These are phyloP conservation scores for Pseudogymnoascus sp. DNA, from an alignment of 2,329 filamentous ascomycete genomes.

Conservation along the genomic window DNA sequence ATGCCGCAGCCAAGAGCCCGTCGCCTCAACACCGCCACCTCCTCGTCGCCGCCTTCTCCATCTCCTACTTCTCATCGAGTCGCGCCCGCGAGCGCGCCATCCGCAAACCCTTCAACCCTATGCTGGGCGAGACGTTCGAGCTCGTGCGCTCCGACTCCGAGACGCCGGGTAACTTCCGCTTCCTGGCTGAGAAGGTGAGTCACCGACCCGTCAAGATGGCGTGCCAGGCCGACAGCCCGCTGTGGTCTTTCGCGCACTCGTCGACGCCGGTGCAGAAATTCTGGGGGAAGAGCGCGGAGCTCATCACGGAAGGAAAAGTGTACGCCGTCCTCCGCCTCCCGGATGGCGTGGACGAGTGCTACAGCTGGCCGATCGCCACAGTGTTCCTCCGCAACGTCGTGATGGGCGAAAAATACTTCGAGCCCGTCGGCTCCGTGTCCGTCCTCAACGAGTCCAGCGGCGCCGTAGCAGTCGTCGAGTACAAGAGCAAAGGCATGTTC, in stretches of 20 bases:
- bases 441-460: conserved; percentile 77
- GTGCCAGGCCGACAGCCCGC: conserved; percentile 78
- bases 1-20: conserved; percentile 58
- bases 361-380: conserved; percentile 81
- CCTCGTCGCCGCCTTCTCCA: conserved; percentile 80
- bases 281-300: conserved; percentile 94
- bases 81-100: conserved; percentile 85
- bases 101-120: conserved; percentile 93
- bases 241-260: conserved; percentile 82
- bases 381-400: conserved; percentile 94
- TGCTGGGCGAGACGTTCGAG: conserved; percentile 93
- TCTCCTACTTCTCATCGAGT: conserved; percentile 73
- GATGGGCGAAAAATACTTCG: conserved; percentile 95
- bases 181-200: conserved; percentile 90
- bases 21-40: conserved; percentile 62
- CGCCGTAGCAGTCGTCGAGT: conserved; percentile 76
- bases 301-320: conserved; percentile 83
- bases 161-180: conserved; percentile 64
- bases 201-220: conserved; percentile 89
- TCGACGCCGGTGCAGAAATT: conserved; percentile 92
- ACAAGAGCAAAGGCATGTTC: conserved; percentile 95
- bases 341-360: conserved; percentile 67
- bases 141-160: conserved; percentile 76
- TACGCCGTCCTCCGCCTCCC: conserved; percentile 61
- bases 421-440: conserved; percentile 85